Evolutionary conservation across 768 basidiomycete species (phyloP).

Genomic region (Galerina marginata): DNA sequence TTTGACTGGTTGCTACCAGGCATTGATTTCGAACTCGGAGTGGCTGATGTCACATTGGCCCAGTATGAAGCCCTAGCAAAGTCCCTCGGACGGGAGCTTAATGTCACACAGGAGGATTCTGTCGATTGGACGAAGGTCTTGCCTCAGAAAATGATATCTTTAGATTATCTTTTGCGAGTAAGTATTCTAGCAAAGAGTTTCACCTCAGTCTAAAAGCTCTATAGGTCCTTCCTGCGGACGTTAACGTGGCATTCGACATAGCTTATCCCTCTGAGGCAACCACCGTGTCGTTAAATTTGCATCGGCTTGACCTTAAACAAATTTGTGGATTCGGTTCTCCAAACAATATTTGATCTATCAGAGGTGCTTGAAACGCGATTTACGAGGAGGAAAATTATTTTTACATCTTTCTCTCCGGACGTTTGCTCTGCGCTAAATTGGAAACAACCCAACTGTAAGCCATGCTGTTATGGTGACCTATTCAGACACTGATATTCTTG

Average conservation of each 20-base stretch:
- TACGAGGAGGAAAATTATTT: slow-evolving; percentile 80
- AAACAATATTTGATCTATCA: slow-evolving; percentile 77
- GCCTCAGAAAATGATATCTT: slow-evolving; percentile 66
- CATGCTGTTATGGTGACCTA: slow-evolving; percentile 8
- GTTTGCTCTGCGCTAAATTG: slow-evolving; percentile 93
- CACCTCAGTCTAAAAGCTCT: slow-evolving; percentile 4
- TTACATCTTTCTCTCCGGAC: slow-evolving; percentile 90
- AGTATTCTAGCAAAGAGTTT: slow-evolving; percentile 24
- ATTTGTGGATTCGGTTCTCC: slow-evolving; percentile 85
- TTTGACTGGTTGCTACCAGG: slow-evolving; percentile 79
- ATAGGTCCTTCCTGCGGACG: slow-evolving; percentile 60
- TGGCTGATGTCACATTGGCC: slow-evolving; percentile 80
- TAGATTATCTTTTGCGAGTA: slow-evolving; percentile 80
- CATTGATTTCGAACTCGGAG: slow-evolving; percentile 73
- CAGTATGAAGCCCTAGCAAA: slow-evolving; percentile 79
- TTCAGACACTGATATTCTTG: background rate
- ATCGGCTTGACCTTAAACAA: slow-evolving; percentile 77
- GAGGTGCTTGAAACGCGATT: slow-evolving; percentile 53
- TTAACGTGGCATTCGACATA: slow-evolving; percentile 86
- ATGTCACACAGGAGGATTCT: slow-evolving; percentile 7
- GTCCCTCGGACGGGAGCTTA: slow-evolving; percentile 50
- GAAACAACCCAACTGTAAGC: slow-evolving; percentile 98
- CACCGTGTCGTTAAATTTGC: slow-evolving; percentile 43
- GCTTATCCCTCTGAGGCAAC: slow-evolving; percentile 70
- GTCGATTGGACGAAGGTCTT: slow-evolving; percentile 53